A percentile compares a stretch with the other conserved stretches of the same genome.
These are phyloP conservation scores for Rubroboletus satanas DNA, from an alignment of 768 basidiomycete species.

Conservation along the genomic window DNA sequence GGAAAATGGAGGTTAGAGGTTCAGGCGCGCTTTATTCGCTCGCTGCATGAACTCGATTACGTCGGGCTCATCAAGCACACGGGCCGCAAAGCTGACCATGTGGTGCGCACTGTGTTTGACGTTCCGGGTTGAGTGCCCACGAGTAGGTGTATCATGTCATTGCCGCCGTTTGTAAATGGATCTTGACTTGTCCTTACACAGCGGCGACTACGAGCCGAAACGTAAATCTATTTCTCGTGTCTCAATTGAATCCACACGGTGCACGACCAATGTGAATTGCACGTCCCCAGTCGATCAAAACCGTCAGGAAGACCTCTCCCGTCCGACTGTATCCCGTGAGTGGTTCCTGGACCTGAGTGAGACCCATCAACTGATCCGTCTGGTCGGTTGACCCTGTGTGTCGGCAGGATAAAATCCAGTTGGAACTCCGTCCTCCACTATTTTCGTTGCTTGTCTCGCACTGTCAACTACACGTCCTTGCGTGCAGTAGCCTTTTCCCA, in stretches of 20 bases:
- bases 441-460: background rate
- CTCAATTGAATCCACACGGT: no score
- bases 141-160: constrained; percentile 15
- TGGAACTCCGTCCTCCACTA: constrained; percentile 32
- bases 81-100: constrained; percentile 72
- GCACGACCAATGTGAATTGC: constrained; percentile 3
- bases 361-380: no score
- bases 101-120: constrained; percentile 66
- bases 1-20: constrained; percentile 60
- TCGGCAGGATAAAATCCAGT: constrained; percentile 10
- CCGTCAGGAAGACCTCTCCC: background rate
- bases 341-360: no score
- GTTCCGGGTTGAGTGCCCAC: constrained; percentile 6
- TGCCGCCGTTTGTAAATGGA: background rate
- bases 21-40: constrained; percentile 75
- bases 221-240: background rate
- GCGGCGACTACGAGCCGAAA: background rate
- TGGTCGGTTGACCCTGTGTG: background rate
- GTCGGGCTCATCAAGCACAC: constrained; percentile 80
- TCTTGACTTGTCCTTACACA: constrained; percentile 9
- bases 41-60: constrained; percentile 78
- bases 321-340: no score
- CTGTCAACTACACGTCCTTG: background rate
- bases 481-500: constrained; percentile 5
- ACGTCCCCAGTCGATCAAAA: background rate